Evolutionary conservation across 495 filamentous ascomycete genomes (phyloP), one percentile per base, ranked within the genome.

Genomic region (Neurospora intermedia): DNA sequence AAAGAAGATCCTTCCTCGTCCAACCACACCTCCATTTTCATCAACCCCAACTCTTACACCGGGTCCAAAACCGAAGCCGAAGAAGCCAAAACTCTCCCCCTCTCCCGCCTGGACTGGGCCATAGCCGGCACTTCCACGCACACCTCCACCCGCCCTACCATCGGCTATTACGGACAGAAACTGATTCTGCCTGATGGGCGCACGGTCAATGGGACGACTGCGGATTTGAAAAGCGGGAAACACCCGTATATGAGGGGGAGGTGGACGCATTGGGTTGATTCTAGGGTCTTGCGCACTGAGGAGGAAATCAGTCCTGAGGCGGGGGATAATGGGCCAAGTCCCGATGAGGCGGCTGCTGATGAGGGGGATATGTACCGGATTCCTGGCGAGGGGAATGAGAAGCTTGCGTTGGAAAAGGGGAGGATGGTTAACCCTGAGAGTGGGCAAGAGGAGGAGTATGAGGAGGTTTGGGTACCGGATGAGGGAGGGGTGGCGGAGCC

Each of bases 241-340:
- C 27, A 66, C 2, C 54, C 54, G 31, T 66, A 18, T 66, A 3
- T 4, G 54, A 66, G 54, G 27, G 54, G 54, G 15, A 66, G 54
- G 54, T 90, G 88, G 87, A 73, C 78, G 0, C 88, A 89, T 78
- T 86, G 85, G 84, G 81, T 89, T 23, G 83, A 88, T 72, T 85
- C 81, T 6, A 82, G 84, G 35, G 82, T 79, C 2, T 38, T 38
- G 35, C 4, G 6, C 9, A 9, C 3, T 4, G 40, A n/a, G n/a
- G n/a, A n/a, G n/a, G n/a, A n/a, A n/a, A n/a, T n/a, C n/a, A n/a
- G n/a, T n/a, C n/a, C n/a, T n/a, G n/a, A 41, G 10, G 9, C 8
- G 9, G 40, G 40, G 40, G 9, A 10, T n/a, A n/a, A n/a, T 10
- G 40, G 40, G 9, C 76, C 18, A 69, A 43, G 43, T 43, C 43